Conservation (phyloP, 1,284 basidiomycete genomes). For the Tylopilus sp. region DNA sequence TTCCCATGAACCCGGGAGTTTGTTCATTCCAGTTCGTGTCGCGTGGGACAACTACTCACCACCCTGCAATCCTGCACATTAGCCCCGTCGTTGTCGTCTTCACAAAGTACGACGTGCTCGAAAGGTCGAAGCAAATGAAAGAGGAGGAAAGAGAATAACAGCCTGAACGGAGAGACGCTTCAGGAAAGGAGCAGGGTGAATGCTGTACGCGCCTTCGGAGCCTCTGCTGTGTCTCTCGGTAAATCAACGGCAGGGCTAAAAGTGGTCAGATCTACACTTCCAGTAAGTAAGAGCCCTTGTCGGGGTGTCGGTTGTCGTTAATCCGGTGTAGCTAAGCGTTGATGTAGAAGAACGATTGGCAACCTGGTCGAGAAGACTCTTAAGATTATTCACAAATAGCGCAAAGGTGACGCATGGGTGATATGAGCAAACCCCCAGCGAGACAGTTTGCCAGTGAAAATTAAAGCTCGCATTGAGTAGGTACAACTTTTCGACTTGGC, state of each 20-base stretch:
- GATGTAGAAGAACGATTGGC: background rate
- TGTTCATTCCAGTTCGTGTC: background rate
- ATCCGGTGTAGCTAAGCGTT: background rate
- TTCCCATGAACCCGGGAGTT: constrained; percentile 4
- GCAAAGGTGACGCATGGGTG: background rate
- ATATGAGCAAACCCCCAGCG: constrained; percentile 8
- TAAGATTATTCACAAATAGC: background rate
- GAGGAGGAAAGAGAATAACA: background rate
- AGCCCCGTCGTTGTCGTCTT: background rate
- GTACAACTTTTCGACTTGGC: background rate
- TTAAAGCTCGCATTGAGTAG: constrained; percentile 9
- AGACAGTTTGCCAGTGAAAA: constrained; percentile 7
- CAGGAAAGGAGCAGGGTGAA: background rate
- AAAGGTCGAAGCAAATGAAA: background rate
- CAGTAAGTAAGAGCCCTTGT: background rate
- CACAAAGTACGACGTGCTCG: background rate
- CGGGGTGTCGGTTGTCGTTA: background rate
- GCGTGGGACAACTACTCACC: background rate
- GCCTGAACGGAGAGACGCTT: background rate
- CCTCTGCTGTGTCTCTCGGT: background rate
- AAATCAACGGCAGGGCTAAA: background rate
- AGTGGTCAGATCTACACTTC: background rate
- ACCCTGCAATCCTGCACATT: background rate
- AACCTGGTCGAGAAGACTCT: constrained; percentile 1
- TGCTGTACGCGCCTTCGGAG: background rate